These are phyloP conservation scores for Bromus sterilis DNA, from an alignment of 176 grass and related monocot genomes.

Conservation along the genomic window DNA sequence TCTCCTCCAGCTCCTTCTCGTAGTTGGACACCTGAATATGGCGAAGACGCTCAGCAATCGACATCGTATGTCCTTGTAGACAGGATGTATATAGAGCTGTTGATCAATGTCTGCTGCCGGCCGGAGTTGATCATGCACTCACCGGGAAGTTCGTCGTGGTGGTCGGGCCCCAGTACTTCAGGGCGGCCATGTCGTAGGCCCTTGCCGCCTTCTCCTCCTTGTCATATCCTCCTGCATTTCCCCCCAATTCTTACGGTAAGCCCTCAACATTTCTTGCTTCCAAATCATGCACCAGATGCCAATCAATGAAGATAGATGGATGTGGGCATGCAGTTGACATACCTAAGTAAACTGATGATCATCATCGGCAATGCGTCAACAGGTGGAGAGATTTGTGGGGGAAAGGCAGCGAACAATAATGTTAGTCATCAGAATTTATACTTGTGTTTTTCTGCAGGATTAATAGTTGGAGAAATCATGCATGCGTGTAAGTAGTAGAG, in stretches of 20 bases:
- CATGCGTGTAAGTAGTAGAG: too few relatives aligned
- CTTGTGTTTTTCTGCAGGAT: neutral
- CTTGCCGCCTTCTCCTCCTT: slow-evolving; percentile 90
- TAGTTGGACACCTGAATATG: slow-evolving; percentile 53
- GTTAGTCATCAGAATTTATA: neutral
- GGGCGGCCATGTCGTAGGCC: slow-evolving; percentile 82
- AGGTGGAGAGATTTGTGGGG: neutral
- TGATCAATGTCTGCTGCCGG: neutral
- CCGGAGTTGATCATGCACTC: neutral
- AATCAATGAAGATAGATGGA: neutral
- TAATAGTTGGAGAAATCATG: slow-evolving; percentile 8
- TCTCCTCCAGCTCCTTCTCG: slow-evolving; percentile 80
- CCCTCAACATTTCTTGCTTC: neutral
- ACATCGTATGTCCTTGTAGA: neutral
- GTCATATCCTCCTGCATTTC: slow-evolving; percentile 74
- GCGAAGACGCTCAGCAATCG: neutral
- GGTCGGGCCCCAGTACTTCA: slow-evolving; percentile 83
- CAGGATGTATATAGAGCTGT: neutral
- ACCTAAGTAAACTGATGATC: slow-evolving; percentile 73
- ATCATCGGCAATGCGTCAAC: neutral
- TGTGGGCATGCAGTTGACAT: neutral
- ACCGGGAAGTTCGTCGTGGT: slow-evolving; percentile 91
- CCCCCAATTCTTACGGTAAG: neutral
- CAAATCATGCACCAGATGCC: neutral
- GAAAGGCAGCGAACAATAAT: neutral